Conservation (phyloP, 129 eudicot species). For the Heracleum sosnowskyi region DNA sequence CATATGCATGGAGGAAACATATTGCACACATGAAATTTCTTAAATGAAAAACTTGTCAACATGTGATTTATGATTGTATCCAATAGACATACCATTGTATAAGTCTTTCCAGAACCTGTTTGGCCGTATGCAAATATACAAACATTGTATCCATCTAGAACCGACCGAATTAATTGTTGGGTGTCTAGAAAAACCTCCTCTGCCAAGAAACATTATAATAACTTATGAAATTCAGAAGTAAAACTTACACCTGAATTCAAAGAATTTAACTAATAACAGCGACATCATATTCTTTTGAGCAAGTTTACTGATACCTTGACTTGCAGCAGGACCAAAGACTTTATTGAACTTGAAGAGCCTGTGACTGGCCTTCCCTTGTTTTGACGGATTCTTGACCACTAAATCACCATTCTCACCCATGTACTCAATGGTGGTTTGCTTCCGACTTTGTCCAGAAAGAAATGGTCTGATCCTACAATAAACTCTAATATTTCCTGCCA, state of each 20-base stretch:
- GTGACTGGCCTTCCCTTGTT: slow-evolving; percentile 69
- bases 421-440: slow-evolving; percentile 55
- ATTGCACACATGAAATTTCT: background rate
- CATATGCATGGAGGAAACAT: background rate
- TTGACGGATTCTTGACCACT: slow-evolving; percentile 69
- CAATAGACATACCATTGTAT: slow-evolving; percentile 60
- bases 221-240: background rate
- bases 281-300: background rate
- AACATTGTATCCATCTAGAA: slow-evolving; percentile 76
- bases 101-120: slow-evolving; percentile 92
- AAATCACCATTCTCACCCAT: slow-evolving; percentile 88
- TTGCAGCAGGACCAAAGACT: slow-evolving; percentile 72
- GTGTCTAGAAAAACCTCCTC: slow-evolving; percentile 84
- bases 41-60: background rate
- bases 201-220: slow-evolving; percentile 22
- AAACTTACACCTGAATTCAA: background rate
- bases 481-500: slow-evolving; percentile 76
- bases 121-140: slow-evolving; percentile 95
- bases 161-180: slow-evolving; percentile 76
- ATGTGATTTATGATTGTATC: background rate
- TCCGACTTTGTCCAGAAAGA: slow-evolving; percentile 56
- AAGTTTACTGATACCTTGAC: slow-evolving; percentile 50
- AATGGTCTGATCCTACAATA: slow-evolving; percentile 86
- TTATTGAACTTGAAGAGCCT: slow-evolving; percentile 75
- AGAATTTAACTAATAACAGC: background rate